phyloP scores from a whole-genome alignment of 2,329 filamentous ascomycete species.

The Nothomitra cinnamomea region DNA sequence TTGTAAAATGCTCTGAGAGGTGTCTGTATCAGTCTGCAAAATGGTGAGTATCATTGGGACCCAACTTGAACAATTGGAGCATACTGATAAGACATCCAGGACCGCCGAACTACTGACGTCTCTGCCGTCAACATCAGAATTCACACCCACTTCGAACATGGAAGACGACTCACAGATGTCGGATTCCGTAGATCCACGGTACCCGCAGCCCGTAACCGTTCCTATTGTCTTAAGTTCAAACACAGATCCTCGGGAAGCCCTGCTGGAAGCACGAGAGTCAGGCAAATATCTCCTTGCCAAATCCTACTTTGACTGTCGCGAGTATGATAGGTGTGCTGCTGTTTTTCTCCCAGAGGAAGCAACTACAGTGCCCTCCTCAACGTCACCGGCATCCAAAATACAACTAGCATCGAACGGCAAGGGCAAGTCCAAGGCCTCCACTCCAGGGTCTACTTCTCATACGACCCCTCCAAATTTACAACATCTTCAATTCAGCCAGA shows the following conservation, averaged over 20 bases:
- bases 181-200: conserved; percentile 27
- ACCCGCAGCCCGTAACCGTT: conserved; percentile 28
- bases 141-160: conserved; percentile 35
- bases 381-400: not conserved
- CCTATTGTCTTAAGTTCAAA: conserved; percentile 33
- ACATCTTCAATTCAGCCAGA: conserved; percentile 52
- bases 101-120: conserved; percentile 85
- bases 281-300: conserved; percentile 81
- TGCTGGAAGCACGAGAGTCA: conserved; percentile 61
- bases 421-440: conserved; percentile 34
- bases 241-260: conserved; percentile 52
- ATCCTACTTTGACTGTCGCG: conserved; percentile 84
- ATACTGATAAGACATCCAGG: conserved; percentile 36
- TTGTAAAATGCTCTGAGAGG: conserved; percentile 81
- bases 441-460: conserved; percentile 2
- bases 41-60: conserved; percentile 52
- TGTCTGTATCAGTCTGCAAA: conserved; percentile 93
- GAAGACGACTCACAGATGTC: conserved; percentile 43
- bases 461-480: not conserved
- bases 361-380: conserved; percentile 28
- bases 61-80: no score
- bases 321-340: conserved; percentile 84
- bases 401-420: conserved; percentile 28
- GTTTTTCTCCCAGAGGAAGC: conserved; percentile 46
- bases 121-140: conserved; percentile 39